Evolutionary conservation across 345 rosid genomes (phyloP), one percentile per base, ranked within the genome.

Genomic region (Euphorbia pulcherrima): DNA sequence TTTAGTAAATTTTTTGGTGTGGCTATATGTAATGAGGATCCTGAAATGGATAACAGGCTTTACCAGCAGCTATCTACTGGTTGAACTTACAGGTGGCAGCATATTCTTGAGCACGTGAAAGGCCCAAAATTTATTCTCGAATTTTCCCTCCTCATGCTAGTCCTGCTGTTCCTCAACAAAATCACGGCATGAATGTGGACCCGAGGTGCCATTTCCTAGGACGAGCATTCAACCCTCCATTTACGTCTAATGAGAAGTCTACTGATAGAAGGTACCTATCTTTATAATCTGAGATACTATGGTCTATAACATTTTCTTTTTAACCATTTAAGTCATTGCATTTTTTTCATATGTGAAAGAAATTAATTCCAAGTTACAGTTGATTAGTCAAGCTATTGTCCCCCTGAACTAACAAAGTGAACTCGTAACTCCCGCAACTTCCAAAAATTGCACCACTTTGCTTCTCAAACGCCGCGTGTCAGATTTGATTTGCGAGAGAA

Each of bases 71-170:
- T 94, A 80, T 90, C 88, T 90, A 79, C 98, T 93, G 96, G 92
- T 90, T 93, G 92, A 89, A 89, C 94, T 90, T 90, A 84, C 97
- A 93, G 98, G 97, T 86, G 90, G 89, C 77, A 76, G 79, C 79
- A 68, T 75, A 52, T 84, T 59, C 64, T 71, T 51, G 80, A 81
- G 70, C 80, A 52, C 6, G 35, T 73, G 65, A 74, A 29, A 24
- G 64, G 67, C 75, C 85, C 91, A 29, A 78, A 74, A 72, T 77
- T 90, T 54, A 68, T 90, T 82, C 82, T 90, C 27, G 82, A 86
- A 64, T 53, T 87, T 61, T 84, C 92, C 14, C 24, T 84, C 33
- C 5, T 93, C 77, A 58, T 89, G 72, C 71, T 93, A 68, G 60
- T 86, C 74, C 75, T 85, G 74, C 41, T 93, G 75, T 75, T 93